Evolutionary conservation across 371 early-diverging fungal species (phyloP).

Genomic region (Choanephora cucurbitarum): DNA sequence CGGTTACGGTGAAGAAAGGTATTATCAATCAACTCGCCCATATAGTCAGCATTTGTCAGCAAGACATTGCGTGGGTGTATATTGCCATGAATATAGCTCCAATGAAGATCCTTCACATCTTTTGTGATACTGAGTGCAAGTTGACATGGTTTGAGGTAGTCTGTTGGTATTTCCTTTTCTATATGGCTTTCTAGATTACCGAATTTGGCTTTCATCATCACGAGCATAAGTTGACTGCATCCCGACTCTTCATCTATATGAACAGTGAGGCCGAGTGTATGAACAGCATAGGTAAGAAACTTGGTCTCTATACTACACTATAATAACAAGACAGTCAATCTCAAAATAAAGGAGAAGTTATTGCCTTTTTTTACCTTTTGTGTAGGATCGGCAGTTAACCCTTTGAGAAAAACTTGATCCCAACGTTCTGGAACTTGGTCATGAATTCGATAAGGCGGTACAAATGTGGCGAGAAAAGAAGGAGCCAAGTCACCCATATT

Average conservation of each 20-base stretch:
- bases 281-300: slow-evolving; percentile 18
- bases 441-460: too few species aligned
- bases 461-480: too few species aligned
- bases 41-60: slow-evolving; percentile 39
- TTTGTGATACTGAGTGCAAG: slow-evolving; percentile 45
- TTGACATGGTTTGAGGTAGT: slow-evolving; percentile 36
- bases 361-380: too few species aligned
- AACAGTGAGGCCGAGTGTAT: slow-evolving; percentile 40
- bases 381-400: too few species aligned
- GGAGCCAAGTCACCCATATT: too few species aligned
- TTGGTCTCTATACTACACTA: too few species aligned
- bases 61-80: slow-evolving; percentile 48
- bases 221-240: slow-evolving; percentile 41
- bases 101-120: slow-evolving; percentile 44
- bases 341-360: too few species aligned
- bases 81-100: slow-evolving; percentile 49
- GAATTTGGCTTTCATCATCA: slow-evolving; percentile 42
- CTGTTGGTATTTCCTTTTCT: slow-evolving; percentile 28
- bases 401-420: too few species aligned
- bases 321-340: too few species aligned
- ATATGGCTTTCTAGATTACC: slow-evolving; percentile 41
- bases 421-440: too few species aligned
- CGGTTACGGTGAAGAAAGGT: slow-evolving; percentile 41
- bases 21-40: slow-evolving; percentile 44
- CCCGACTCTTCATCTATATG: slow-evolving; percentile 33